Conservation (phyloP, 768 basidiomycete species). For the Amanita rubescens region DNA sequence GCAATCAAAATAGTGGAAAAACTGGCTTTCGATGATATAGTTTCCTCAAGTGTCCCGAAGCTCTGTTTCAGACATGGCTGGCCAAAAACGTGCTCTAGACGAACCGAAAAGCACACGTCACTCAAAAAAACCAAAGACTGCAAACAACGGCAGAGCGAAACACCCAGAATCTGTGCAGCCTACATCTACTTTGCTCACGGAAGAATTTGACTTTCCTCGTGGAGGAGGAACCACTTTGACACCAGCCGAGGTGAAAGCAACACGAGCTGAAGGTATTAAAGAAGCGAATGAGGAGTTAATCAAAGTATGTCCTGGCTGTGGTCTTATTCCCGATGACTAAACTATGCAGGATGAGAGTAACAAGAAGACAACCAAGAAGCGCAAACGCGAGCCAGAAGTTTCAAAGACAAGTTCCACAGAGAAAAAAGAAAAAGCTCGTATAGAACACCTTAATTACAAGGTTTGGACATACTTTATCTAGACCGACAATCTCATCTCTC, state of each 20-base stretch:
- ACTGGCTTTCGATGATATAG: no score
- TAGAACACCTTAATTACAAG: constrained; percentile 94
- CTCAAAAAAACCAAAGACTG: constrained; percentile 55
- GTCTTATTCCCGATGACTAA: not conserved
- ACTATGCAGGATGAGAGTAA: constrained; percentile 32
- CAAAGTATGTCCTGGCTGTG: constrained; percentile 33
- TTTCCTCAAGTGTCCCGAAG: not conserved
- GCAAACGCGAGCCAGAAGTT: constrained; percentile 39
- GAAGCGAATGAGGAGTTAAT: constrained; percentile 83
- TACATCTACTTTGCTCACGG: constrained; percentile 30
- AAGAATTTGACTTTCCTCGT: constrained; percentile 91
- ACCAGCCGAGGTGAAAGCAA: constrained; percentile 80
- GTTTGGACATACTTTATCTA: constrained; percentile 27
- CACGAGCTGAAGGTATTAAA: constrained; percentile 74
- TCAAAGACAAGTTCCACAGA: constrained; percentile 26
- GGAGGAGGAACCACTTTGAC: constrained; percentile 90
- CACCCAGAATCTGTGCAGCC: constrained; percentile 18
- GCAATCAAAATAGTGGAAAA: no score
- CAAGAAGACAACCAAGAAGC: constrained; percentile 36
- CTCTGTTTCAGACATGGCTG: constrained; percentile 28
- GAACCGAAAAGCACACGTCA: constrained; percentile 41
- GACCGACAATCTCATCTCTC: not conserved
- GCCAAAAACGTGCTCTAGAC: constrained; percentile 57
- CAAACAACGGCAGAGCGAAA: constrained; percentile 22
- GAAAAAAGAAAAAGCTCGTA: constrained; percentile 55